Base-by-base conservation (phyloP, 2,329 filamentous ascomycete genomes). In the Trichophyton simii region DNA sequence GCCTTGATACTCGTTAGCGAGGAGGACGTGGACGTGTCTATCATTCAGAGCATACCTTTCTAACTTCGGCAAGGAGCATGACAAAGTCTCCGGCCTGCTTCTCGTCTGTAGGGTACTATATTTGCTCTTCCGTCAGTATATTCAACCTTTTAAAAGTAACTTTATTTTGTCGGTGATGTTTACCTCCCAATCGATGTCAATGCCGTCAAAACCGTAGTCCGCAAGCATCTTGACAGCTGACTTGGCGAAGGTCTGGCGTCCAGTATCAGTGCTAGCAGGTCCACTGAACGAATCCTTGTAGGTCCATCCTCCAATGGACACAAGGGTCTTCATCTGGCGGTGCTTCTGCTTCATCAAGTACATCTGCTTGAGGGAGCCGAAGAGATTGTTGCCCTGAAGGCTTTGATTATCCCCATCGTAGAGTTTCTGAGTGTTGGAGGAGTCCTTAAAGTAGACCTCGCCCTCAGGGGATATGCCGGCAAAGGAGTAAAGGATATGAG, bases 401-500 rank as follows among this genome's bases (percentile, higher is more conserved):
- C 88, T 86, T 75, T 66, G 76, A 1, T 82, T 87, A 70, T 92
- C 88, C 11, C 73, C 77, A 0, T 82, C 73, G 67, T 88, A 91
- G 68, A 84, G 86, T 68, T 87, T 89, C 60, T 90, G 78, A 0
- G 76, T 67, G 59, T 91, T 89, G 72, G 82, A 91, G 1, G 77
- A 74, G 68, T 94, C 88, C 0, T 83, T 86, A 6, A 89, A 77
- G 69, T 80, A 87, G 73, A 95, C 90, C 74, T 95, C 89, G 58
- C 92, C 92, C 36, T 82, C 84, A 2, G 85, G 80, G 3, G 83
- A 82, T 62, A 96, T 83, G 71, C 96, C 95, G 70, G 89, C 92
- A 75, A 97, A 97, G 15, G 91, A 82, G 68, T 96, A 96, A 15
- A 96, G 83, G 3, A 97, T 76, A 70, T 97, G 92, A 0, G 91